Percentiles rank a stretch among this genome's conserved stretches.
These are phyloP conservation scores for Ceratorhiza oryzae-sativae DNA, from an alignment of 1,284 basidiomycete species.

Conservation along the genomic window DNA sequence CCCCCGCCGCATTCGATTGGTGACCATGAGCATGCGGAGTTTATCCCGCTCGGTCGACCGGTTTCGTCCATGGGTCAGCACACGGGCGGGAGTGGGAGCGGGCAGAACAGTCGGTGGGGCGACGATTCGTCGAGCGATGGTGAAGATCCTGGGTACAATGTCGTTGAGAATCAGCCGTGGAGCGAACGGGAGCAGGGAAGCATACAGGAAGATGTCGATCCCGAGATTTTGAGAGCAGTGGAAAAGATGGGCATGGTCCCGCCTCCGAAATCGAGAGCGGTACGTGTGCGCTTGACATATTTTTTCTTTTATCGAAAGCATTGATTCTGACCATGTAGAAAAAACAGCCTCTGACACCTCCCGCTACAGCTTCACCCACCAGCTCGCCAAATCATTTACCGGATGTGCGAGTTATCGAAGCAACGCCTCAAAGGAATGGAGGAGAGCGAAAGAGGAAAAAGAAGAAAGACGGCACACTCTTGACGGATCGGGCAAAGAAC, in stretches of 20 bases:
- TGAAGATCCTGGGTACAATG: slow-evolving; percentile 48
- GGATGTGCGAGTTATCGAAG: slow-evolving; percentile 12
- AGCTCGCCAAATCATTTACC: background rate
- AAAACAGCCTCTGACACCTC: slow-evolving; percentile 17
- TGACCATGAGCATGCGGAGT: slow-evolving; percentile 26
- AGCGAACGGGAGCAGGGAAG: slow-evolving; percentile 54
- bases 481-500: background rate
- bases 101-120: slow-evolving; percentile 53
- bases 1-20: slow-evolving; percentile 60
- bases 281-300: slow-evolving; percentile 13
- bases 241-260: slow-evolving; percentile 31
- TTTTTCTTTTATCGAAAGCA: slow-evolving; percentile 9
- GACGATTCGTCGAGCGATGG: slow-evolving; percentile 52
- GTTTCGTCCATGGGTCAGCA: slow-evolving; percentile 4
- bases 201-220: slow-evolving; percentile 54
- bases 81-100: slow-evolving; percentile 58
- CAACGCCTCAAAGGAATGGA: slow-evolving; percentile 12
- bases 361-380: background rate
- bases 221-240: slow-evolving; percentile 27
- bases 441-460: background rate
- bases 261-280: slow-evolving; percentile 13
- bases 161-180: slow-evolving; percentile 46
- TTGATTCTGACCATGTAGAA: background rate
- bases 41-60: slow-evolving; percentile 37
- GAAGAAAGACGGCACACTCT: background rate